Percentiles rank a stretch among this genome's conserved stretches.
Evolutionary conservation across 495 filamentous ascomycete genomes (phyloP).

Genomic region (Rostrohypoxylon terebratum): DNA sequence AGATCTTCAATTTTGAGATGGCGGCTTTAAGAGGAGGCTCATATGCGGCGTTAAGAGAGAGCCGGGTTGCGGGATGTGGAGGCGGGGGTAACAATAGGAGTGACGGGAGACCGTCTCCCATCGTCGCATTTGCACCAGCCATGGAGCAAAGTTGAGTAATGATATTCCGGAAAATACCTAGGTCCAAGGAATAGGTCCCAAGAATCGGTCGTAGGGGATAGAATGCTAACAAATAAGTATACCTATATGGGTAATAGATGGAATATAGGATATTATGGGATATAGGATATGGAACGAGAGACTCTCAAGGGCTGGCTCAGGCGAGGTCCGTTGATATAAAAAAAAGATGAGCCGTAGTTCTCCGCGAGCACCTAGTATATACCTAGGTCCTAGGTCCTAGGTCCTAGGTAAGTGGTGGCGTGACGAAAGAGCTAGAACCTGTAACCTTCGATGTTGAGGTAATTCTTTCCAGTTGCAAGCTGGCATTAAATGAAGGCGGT

Average conservation of each 20-base stretch:
- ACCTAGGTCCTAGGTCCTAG: neutral
- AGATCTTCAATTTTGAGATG: slow-evolving; percentile 57
- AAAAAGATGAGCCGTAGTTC: no score
- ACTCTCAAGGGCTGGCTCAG: neutral
- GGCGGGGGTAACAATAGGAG: slow-evolving; percentile 70
- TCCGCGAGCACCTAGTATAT: no score
- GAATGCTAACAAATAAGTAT: neutral
- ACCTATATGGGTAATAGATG: neutral
- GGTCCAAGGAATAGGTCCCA: no score
- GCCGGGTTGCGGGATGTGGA: slow-evolving; percentile 59
- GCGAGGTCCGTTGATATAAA: neutral
- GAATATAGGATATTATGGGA: neutral
- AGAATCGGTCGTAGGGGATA: neutral
- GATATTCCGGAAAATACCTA: neutral
- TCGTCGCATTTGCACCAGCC: neutral
- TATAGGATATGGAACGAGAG: neutral
- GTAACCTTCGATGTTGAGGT: neutral
- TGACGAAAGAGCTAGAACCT: slow-evolving; percentile 12
- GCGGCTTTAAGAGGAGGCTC: slow-evolving; percentile 62
- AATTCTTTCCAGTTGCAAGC: slow-evolving; percentile 5
- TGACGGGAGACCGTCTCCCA: slow-evolving; percentile 52
- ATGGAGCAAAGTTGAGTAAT: neutral
- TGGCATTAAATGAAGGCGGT: neutral
- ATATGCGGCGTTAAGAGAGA: slow-evolving; percentile 67
- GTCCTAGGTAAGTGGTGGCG: slow-evolving; percentile 24